Evolutionary conservation across 2,329 filamentous ascomycete genomes (phyloP).

Genomic region (Hypoxylon sp.): DNA sequence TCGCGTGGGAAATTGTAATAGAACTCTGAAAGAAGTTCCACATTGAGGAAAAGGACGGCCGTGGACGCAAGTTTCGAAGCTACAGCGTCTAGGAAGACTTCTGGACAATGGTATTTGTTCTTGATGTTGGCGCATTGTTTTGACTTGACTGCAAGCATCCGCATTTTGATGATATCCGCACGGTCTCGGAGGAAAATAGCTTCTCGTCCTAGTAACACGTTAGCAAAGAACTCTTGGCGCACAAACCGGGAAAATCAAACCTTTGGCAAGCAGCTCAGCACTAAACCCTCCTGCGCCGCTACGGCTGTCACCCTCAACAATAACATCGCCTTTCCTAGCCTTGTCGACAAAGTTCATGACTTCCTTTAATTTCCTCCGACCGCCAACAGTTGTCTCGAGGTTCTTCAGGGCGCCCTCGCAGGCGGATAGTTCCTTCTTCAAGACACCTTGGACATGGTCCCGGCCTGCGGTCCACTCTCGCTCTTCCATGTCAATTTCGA

Average conservation of each 20-base stretch:
- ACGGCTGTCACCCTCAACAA: conserved; percentile 84
- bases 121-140: conserved; percentile 86
- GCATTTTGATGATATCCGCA: conserved; percentile 90
- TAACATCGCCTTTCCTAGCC: conserved; percentile 85
- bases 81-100: conserved; percentile 97
- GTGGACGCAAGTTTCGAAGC: conserved; percentile 95
- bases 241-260: conserved; percentile 63
- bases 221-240: conserved; percentile 43
- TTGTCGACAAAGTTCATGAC: conserved; percentile 93
- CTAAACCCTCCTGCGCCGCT: conserved; percentile 96
- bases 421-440: conserved; percentile 90
- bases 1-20: conserved; percentile 98
- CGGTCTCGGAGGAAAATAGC: conserved; percentile 94
- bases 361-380: conserved; percentile 87
- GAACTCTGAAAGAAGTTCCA: conserved; percentile 95
- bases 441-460: conserved; percentile 82
- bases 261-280: conserved; percentile 84
- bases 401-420: conserved; percentile 83
- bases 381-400: conserved; percentile 83
- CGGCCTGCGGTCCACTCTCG: conserved; percentile 88
- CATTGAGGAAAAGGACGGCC: conserved; percentile 96
- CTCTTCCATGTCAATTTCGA: conserved; percentile 94
- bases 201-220: conserved; percentile 78
- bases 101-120: conserved; percentile 97
- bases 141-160: conserved; percentile 87